A percentile compares a stretch with the other conserved stretches of the same genome.
phyloP scores from a whole-genome alignment of 768 basidiomycete genomes.

The Hortiboletus flavorubellus region DNA sequence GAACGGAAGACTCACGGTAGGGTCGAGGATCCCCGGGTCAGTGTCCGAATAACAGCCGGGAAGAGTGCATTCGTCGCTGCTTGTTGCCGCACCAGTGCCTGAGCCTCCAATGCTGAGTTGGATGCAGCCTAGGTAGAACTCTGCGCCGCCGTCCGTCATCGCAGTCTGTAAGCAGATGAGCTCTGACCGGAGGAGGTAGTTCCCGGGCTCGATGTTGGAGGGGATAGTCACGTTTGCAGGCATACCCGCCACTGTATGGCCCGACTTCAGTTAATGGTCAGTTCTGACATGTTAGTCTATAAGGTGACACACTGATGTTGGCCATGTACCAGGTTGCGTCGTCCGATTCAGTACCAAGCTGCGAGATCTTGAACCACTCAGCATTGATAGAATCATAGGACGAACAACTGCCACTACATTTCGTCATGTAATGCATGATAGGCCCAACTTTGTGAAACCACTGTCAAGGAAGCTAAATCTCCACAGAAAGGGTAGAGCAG shows the following conservation, averaged over 20 bases:
- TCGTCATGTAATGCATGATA: conserved; percentile 70
- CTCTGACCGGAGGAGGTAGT: conserved; percentile 76
- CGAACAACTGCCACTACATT: conserved; percentile 54
- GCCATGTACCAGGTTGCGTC: conserved; percentile 46
- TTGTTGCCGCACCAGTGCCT: conserved; percentile 17
- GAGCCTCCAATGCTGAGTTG: conserved; percentile 30
- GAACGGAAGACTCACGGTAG: conserved; percentile 31
- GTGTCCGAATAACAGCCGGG: conserved; percentile 69
- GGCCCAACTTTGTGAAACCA: conserved; percentile 64
- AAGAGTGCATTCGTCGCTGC: conserved; percentile 46
- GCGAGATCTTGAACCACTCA: conserved; percentile 72
- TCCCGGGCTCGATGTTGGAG: conserved; percentile 53
- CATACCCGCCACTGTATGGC: conserved; percentile 33
- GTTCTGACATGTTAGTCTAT: not conserved
- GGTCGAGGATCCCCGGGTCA: conserved; percentile 66
- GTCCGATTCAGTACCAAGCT: conserved; percentile 41
- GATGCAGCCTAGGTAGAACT: conserved; percentile 32
- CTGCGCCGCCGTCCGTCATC: conserved; percentile 50
- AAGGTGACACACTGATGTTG: conserved; percentile 42
- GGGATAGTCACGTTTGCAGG: conserved; percentile 46
- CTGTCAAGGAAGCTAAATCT: conserved; percentile 16
- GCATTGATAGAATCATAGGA: conserved; percentile 55
- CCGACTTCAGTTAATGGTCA: not conserved
- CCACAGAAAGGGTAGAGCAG: not conserved
- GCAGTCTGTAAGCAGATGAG: conserved; percentile 74